Base-by-base conservation (phyloP, 441 rosid species). In the Lepidium campestre region DNA sequence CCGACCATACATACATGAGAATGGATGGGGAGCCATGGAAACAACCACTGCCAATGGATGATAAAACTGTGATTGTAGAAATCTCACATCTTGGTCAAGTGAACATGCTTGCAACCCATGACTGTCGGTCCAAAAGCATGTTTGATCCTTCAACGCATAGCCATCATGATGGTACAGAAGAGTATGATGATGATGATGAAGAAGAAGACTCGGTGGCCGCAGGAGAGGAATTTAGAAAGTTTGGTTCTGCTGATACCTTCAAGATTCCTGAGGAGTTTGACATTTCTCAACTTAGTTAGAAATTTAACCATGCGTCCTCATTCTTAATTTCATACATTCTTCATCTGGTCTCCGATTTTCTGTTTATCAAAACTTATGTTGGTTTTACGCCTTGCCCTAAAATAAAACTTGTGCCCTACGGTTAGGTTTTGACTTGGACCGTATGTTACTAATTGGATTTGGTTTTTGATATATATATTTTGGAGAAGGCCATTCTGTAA, bases 11-110 rank as follows among this genome's bases (percentile, higher is more conserved):
- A 64, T 91, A 29, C 77, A 94, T 91, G 99, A 89, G 99, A 64
- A 89, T 94, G 45, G 99, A 94, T 70, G 99, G 97, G 63, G 97
- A 89, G 65, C 99, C 97, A 1, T 91, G 97, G 99, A 91, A 86
- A 79, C 98, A 94, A 68, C 99, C 97, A 46, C 75, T 89, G 34
- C 99, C 97, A 20, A 65, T 57, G 2, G 86, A 84, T 42, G 90
- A 85, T 14, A 88, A 88, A 57, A 85, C 92, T 0, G 94, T 94
- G n/a, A 81, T 83, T 10, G 83, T 94, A 15, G 99, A 94, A 79
- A 89, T 94, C 32, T 89, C 99, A 70, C 97, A 86, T 71, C 85
- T 77, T 59, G 89, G 91, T 61, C 96, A 89, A 77, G 97, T 89
- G 29, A 87, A 78, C 76, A 91, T 91, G 93, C 97, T 94, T 55